A percentile compares a stretch with the other conserved stretches of the same genome.
Conservation (phyloP, 2,329 filamentous ascomycete species). For the Mariannaea sp. region DNA sequence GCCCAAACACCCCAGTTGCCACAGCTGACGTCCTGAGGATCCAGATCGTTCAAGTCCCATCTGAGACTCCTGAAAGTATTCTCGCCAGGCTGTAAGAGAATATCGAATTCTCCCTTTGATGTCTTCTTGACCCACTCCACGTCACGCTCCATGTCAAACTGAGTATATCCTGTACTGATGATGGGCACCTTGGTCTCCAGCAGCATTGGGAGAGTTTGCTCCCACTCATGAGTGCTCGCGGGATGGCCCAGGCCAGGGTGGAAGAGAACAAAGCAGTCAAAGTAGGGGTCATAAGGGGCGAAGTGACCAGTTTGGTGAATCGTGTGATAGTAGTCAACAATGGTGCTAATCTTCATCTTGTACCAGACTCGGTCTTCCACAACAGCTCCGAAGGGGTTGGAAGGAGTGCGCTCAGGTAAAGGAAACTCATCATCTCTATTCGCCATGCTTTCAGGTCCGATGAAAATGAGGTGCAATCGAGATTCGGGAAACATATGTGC, state of each 20-base stretch:
- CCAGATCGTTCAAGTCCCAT: slow-evolving; percentile 96
- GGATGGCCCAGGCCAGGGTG: slow-evolving; percentile 96
- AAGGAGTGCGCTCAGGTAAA: slow-evolving; percentile 79
- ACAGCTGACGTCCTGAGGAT: slow-evolving; percentile 90
- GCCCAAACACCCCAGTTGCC: slow-evolving; percentile 98
- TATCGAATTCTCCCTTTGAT: slow-evolving; percentile 86
- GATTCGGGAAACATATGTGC: slow-evolving; percentile 93
- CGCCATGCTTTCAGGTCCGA: slow-evolving; percentile 93
- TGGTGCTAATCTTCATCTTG: slow-evolving; percentile 95
- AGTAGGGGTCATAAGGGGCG: slow-evolving; percentile 95
- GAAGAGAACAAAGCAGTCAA: slow-evolving; percentile 96
- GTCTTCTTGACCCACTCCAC: slow-evolving; percentile 88
- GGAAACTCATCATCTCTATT: slow-evolving; percentile 94
- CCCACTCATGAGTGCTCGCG: slow-evolving; percentile 91
- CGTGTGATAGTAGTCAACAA: slow-evolving; percentile 97
- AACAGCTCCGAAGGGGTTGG: slow-evolving; percentile 91
- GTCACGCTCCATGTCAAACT: slow-evolving; percentile 92
- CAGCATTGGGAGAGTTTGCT: slow-evolving; percentile 83
- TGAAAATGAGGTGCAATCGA: slow-evolving; percentile 90
- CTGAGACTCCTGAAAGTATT: slow-evolving; percentile 91
- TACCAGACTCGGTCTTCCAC: slow-evolving; percentile 88
- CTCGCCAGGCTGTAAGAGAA: slow-evolving; percentile 89
- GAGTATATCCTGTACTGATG: slow-evolving; percentile 93
- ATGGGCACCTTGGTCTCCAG: slow-evolving; percentile 96
- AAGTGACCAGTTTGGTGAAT: slow-evolving; percentile 91